A percentile compares a stretch with the other conserved stretches of the same genome.
Evolutionary conservation across 305 asterid genomes (phyloP).

Genomic region (Fraxinus xanthoxyloides): DNA sequence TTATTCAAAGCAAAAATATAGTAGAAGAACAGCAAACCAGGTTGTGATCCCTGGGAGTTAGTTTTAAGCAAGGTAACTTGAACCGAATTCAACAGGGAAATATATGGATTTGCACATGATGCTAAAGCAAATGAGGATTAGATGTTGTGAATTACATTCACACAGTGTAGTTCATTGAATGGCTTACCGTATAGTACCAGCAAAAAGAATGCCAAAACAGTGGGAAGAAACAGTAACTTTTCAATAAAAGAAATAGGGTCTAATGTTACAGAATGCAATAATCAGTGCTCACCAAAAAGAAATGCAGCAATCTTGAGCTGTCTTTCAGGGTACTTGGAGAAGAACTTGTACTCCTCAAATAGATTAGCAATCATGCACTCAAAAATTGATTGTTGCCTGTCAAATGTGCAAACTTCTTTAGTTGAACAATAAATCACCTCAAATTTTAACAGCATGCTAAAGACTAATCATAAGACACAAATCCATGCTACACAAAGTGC

Average conservation of each 20-base stretch:
- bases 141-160: constrained; percentile 10
- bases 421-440: not conserved
- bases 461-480: not conserved
- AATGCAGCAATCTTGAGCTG: constrained; percentile 83
- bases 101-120: not conserved
- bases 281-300: constrained; percentile 72
- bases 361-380: constrained; percentile 92
- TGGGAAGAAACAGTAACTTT: constrained; percentile 34
- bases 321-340: constrained; percentile 82
- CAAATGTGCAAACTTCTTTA: constrained; percentile 20
- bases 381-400: constrained; percentile 75
- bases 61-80: not conserved
- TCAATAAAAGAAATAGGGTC: constrained; percentile 72
- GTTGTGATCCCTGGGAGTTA: not conserved
- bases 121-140: constrained; percentile 30
- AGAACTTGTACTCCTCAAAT: constrained; percentile 88
- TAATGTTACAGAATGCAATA: not conserved
- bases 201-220: not conserved
- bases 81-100: not conserved
- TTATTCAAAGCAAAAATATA: not conserved
- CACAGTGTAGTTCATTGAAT: not conserved
- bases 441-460: constrained; percentile 1
- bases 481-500: not conserved
- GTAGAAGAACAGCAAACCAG: not conserved
- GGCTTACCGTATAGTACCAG: not conserved